Percentiles rank a stretch among this genome's conserved stretches.
These are phyloP conservation scores for Xanthoceras sorbifolium DNA, from an alignment of 345 rosid species.

Conservation along the genomic window DNA sequence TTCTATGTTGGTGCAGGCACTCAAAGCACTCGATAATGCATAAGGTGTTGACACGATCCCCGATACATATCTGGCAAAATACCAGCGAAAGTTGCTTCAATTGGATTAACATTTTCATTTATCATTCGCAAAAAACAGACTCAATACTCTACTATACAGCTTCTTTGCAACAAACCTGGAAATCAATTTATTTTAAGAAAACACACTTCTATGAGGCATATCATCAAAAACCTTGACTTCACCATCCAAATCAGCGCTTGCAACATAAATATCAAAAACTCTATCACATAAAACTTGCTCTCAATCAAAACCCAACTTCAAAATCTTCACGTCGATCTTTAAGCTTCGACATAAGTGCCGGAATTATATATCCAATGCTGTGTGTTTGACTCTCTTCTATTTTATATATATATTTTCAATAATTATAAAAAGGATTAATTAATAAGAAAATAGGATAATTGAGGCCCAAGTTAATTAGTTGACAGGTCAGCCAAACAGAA, in stretches of 20 bases:
- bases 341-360: slow-evolving; percentile 44
- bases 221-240: slow-evolving; percentile 64
- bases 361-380: slow-evolving; percentile 11
- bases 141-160: slow-evolving; percentile 32
- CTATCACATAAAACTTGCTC: slow-evolving; percentile 43
- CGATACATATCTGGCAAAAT: no score
- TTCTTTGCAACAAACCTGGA: slow-evolving; percentile 43
- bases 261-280: slow-evolving; percentile 48
- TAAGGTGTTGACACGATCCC: no score
- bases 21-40: no score
- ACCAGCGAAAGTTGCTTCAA: slow-evolving; percentile 43
- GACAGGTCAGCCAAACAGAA: no score
- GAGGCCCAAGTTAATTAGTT: no score
- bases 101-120: slow-evolving; percentile 38
- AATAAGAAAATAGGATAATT: no score
- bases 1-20: no score
- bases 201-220: slow-evolving; percentile 53
- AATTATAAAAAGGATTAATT: no score
- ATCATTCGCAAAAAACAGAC: slow-evolving; percentile 45
- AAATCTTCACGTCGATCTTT: slow-evolving; percentile 59
- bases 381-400: no score
- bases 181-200: slow-evolving; percentile 57
- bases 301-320: slow-evolving; percentile 54
- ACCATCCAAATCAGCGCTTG: slow-evolving; percentile 40
- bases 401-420: no score